Percentiles rank a stretch among this genome's conserved stretches.
phyloP scores from a whole-genome alignment of 441 rosid genomes.

The Corymbia calophylla region DNA sequence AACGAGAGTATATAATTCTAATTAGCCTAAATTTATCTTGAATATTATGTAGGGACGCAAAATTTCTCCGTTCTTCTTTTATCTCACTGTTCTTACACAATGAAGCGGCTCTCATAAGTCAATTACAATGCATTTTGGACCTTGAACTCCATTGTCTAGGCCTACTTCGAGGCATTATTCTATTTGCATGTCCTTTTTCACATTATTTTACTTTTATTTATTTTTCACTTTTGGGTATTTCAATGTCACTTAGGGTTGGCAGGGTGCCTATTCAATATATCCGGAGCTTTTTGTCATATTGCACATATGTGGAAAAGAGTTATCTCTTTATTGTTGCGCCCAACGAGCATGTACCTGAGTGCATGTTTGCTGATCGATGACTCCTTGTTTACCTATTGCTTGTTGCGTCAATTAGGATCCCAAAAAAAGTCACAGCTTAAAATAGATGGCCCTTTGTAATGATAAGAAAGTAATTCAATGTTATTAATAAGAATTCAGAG shows the following conservation, averaged over 20 bases:
- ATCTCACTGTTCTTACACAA: background rate
- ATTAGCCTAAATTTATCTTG: background rate
- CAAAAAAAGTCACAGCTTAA: background rate
- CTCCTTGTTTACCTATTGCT: background rate
- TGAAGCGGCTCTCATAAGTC: background rate
- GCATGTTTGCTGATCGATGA: background rate
- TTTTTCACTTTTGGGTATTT: background rate
- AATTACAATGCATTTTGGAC: slow-evolving; percentile 22
- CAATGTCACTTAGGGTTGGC: background rate
- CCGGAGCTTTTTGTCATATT: background rate
- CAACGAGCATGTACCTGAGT: background rate
- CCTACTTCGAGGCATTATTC: accelerated
- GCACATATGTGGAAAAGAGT: background rate
- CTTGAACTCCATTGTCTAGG: background rate
- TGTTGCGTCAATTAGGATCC: background rate
- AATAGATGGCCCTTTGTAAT: background rate
- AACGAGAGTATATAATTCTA: background rate
- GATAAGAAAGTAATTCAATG: background rate
- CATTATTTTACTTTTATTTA: background rate
- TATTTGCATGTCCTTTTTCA: background rate
- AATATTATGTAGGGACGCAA: background rate
- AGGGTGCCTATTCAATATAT: background rate
- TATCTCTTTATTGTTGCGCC: background rate
- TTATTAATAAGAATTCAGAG: background rate
- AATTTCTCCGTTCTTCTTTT: background rate